phyloP scores from a whole-genome alignment of 768 basidiomycete genomes.

The Mycena galopus region DNA sequence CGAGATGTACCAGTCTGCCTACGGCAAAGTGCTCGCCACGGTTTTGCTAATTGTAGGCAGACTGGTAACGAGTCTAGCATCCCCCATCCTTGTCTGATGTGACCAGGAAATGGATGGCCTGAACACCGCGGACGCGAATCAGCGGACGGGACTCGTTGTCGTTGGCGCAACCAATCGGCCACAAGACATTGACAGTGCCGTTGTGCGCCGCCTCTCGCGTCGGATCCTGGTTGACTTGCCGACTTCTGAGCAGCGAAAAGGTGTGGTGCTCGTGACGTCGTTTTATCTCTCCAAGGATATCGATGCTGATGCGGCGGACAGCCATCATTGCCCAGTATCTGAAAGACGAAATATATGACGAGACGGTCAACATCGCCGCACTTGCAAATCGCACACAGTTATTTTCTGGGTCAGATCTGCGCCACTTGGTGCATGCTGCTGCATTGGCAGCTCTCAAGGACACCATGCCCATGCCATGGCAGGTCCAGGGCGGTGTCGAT shows the following conservation, averaged over 20 bases:
- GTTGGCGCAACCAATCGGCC: not conserved
- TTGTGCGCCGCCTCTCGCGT: not conserved
- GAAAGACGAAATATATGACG: not conserved
- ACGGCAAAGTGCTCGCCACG: too few relatives aligned
- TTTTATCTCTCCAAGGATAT: too few relatives aligned
- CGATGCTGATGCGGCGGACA: not conserved
- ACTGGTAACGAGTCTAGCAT: too few relatives aligned
- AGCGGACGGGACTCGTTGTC: not conserved
- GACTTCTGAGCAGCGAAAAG: not conserved
- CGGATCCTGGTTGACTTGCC: not conserved
- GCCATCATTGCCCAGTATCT: not conserved
- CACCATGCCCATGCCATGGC: not conserved
- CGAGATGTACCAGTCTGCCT: too few relatives aligned
- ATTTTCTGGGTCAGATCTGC: not conserved
- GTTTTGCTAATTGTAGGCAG: too few relatives aligned
- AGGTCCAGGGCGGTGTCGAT: not conserved
- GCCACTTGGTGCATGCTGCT: not conserved
- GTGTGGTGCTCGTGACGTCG: not conserved
- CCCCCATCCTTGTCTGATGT: not conserved
- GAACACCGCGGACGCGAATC: not conserved
- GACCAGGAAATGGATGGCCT: conserved; percentile 1
- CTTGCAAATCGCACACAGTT: not conserved
- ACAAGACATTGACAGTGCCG: not conserved
- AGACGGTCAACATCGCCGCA: not conserved
- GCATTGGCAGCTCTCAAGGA: not conserved